phyloP scores from a whole-genome alignment of 2,329 filamentous ascomycete species.

The Phyllosticta citribraziliensis region DNA sequence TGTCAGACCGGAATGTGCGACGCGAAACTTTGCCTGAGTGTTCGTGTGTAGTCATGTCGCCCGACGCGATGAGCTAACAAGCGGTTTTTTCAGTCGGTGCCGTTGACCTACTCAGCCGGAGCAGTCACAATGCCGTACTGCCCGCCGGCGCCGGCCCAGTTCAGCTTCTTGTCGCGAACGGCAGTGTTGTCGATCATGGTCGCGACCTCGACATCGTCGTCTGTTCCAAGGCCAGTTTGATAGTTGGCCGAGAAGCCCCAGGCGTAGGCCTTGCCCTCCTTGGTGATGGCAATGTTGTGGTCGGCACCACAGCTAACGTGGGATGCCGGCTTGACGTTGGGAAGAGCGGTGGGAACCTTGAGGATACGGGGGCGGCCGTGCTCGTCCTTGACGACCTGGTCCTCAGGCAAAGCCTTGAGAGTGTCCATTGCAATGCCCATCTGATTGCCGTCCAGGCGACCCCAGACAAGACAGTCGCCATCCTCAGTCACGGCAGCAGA shows the following conservation, averaged over 20 bases:
- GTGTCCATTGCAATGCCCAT: constrained; percentile 34
- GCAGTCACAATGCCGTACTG: constrained; percentile 64
- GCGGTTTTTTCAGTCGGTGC: neutral
- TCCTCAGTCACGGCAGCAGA: constrained; percentile 48
- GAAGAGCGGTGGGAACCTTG: constrained; percentile 52
- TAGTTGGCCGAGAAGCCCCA: constrained; percentile 78
- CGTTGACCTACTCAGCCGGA: constrained; percentile 5
- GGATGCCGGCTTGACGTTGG: constrained; percentile 40
- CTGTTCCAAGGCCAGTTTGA: constrained; percentile 66
- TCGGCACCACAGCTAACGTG: constrained; percentile 58
- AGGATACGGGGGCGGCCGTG: constrained; percentile 60
- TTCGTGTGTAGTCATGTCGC: neutral
- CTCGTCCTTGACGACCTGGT: constrained; percentile 55
- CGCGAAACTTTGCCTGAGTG: neutral
- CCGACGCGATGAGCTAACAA: neutral
- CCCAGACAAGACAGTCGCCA: constrained; percentile 50
- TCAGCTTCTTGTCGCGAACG: constrained; percentile 62
- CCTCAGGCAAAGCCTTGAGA: constrained; percentile 41
- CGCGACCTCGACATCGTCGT: constrained; percentile 70
- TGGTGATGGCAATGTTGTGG: constrained; percentile 61
- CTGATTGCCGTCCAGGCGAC: constrained; percentile 50
- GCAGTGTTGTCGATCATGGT: constrained; percentile 79
- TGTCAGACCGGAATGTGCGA: neutral
- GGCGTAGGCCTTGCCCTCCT: constrained; percentile 59
- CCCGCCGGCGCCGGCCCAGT: constrained; percentile 76